phyloP scores from a whole-genome alignment of 2,329 filamentous ascomycete genomes.

The Aspergillus nomiae region DNA sequence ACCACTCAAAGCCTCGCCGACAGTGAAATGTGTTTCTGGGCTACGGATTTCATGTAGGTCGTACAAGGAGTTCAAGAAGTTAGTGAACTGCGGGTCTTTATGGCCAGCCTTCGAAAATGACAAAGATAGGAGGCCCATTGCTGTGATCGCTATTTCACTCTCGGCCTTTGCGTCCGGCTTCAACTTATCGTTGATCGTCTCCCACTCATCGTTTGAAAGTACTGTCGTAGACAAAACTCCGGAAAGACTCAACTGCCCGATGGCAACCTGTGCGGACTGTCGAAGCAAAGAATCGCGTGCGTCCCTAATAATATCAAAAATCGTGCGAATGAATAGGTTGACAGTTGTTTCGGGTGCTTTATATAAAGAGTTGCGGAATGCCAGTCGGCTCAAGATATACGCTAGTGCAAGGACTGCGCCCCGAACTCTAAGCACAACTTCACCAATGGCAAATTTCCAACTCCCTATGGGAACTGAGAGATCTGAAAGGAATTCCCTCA shows the following conservation, averaged over 20 bases:
- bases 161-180: slow-evolving; percentile 72
- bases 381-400: slow-evolving; percentile 59
- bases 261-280: slow-evolving; percentile 58
- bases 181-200: slow-evolving; percentile 63
- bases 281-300: slow-evolving; percentile 59
- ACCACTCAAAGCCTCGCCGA: slow-evolving; percentile 84
- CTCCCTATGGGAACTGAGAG: slow-evolving; percentile 51
- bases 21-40: slow-evolving; percentile 83
- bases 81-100: slow-evolving; percentile 36
- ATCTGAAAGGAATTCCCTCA: slow-evolving; percentile 47
- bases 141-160: slow-evolving; percentile 78
- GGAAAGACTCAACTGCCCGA: slow-evolving; percentile 65
- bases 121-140: slow-evolving; percentile 72
- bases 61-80: slow-evolving; percentile 70
- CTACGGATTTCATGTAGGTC: slow-evolving; percentile 80
- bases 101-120: slow-evolving; percentile 49
- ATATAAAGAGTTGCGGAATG: slow-evolving; percentile 49
- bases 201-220: slow-evolving; percentile 33
- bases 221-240: slow-evolving; percentile 48
- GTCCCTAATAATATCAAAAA: slow-evolving; percentile 56
- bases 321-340: slow-evolving; percentile 44
- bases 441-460: slow-evolving; percentile 64
- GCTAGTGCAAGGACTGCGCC: slow-evolving; percentile 62
- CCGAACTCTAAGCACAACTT: slow-evolving; percentile 60
- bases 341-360: slow-evolving; percentile 40